A percentile compares a stretch with the other conserved stretches of the same genome.
Conservation (phyloP, 1,139 yeast genomes). For the Taphrina confusa region DNA sequence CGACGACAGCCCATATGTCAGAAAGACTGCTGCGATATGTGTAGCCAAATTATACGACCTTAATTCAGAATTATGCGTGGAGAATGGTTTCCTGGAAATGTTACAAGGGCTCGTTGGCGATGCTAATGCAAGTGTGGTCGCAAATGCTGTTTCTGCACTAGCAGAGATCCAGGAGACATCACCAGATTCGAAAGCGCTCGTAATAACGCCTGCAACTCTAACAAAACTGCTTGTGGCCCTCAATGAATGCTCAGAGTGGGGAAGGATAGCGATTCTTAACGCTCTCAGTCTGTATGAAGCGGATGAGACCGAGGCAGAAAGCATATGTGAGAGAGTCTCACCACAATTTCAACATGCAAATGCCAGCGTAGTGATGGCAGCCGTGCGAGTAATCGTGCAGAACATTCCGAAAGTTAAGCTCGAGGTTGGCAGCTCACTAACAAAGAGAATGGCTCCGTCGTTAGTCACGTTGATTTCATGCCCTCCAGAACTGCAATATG, state of each 20-base stretch:
- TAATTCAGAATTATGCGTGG: conserved; percentile 76
- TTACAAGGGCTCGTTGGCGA: conserved; percentile 75
- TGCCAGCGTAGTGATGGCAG: conserved; percentile 87
- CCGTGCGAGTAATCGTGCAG: conserved; percentile 77
- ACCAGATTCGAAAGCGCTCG: conserved; percentile 54
- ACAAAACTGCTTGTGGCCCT: conserved; percentile 74
- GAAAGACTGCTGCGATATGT: conserved; percentile 96
- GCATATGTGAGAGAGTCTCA: conserved; percentile 83
- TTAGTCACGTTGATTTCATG: conserved; percentile 78
- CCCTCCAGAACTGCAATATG: conserved; percentile 93
- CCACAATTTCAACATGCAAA: conserved; percentile 98
- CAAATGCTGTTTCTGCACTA: conserved; percentile 85
- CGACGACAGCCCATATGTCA: conserved; percentile 95
- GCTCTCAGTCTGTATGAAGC: conserved; percentile 72
- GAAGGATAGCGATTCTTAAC: conserved; percentile 82
- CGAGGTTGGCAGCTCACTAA: conserved; percentile 53
- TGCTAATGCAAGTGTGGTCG: conserved; percentile 91
- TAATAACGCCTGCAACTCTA: conserved; percentile 53
- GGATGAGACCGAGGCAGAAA: conserved; percentile 68
- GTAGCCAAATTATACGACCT: conserved; percentile 93
- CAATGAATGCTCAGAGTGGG: conserved; percentile 99
- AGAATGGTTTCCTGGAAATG: conserved; percentile 77
- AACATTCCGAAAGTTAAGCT: conserved; percentile 61
- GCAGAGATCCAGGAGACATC: conserved; percentile 78
- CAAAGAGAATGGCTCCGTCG: conserved; percentile 85